Evolutionary conservation across 805 yeast genomes (phyloP), one percentile per base, ranked within the genome.

Genomic region (Candida insectorum): DNA sequence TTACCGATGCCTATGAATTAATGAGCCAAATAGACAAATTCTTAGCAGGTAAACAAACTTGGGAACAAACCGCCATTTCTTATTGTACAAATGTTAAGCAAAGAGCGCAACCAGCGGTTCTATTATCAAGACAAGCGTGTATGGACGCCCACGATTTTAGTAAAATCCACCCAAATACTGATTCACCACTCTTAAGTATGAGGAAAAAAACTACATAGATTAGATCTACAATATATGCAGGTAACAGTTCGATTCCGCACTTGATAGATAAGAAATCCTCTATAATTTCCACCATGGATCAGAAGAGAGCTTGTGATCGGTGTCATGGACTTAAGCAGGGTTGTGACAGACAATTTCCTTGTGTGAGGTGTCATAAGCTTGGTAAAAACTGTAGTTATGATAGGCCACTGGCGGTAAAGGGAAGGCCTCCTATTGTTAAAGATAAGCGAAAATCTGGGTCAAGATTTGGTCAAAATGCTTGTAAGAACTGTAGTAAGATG

Each of bases 301-400:
- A n/a, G n/a, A n/a, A n/a, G 20, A 29, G 37, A 20, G 54, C 58
- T 11, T 54, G 60, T 37, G 60, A 54, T 26, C 33, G 51, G 26
- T 54, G 60, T 33, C 51, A 53, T 32, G 38, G 33, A 28, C 40
- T 47, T 13, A 54, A 54, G 30, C 52, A 52, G 33, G 42, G 40
- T 11, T 54, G 60, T 31, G 27, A 33, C 7, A 49, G 57, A 23
- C 3, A 13, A 4, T 16, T 14, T 2, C 53, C 54, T 2, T 54
- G 59, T 32, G 44, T 35, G 3, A 18, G 49, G 12, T 51, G 58
- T 30, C 10, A n/a, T 5, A 26, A 34, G 16, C 24, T 28, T 13
- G 29, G 26, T 9, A 17, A 29, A 4, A 17, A 5, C 2, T 54
- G 59, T 31, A 31, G 42, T 6, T 34, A 16, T 17, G 20, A 24